These are phyloP conservation scores for Sarcomyxa edulis DNA, from an alignment of 768 basidiomycete genomes.

Conservation along the genomic window DNA sequence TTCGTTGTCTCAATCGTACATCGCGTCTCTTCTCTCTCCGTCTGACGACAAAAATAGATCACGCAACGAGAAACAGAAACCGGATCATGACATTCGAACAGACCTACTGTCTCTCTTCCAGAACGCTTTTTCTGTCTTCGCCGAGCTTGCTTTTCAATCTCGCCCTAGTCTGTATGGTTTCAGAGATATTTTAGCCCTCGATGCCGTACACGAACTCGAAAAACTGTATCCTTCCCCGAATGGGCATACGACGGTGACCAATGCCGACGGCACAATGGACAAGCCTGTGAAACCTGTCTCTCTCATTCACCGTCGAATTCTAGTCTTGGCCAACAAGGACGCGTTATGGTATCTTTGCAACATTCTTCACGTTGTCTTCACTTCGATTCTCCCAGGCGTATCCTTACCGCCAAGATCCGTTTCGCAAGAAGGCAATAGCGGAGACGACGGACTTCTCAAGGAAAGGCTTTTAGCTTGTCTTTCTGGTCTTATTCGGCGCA, in stretches of 20 bases:
- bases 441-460: too few relatives aligned
- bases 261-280: slow-evolving; percentile 4
- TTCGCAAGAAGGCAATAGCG: too few relatives aligned
- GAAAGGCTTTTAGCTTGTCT: too few relatives aligned
- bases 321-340: slow-evolving; percentile 42
- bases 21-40: background rate
- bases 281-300: background rate
- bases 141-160: background rate
- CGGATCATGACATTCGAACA: slow-evolving; percentile 20
- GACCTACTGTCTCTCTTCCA: slow-evolving; percentile 22
- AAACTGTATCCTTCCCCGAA: slow-evolving; percentile 14
- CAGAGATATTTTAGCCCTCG: slow-evolving; percentile 29
- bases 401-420: too few relatives aligned
- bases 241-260: slow-evolving; percentile 1
- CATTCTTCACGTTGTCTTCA: slow-evolving; percentile 32
- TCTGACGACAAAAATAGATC: background rate
- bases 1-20: background rate
- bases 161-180: too few relatives aligned
- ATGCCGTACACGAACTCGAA: slow-evolving; percentile 32
- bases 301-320: too few relatives aligned
- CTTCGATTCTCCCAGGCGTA: slow-evolving; percentile 2
- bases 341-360: slow-evolving; percentile 49
- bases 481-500: too few relatives aligned
- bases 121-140: slow-evolving; percentile 12
- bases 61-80: too few relatives aligned